Conservation (phyloP, 177 flowering plant species). For the Telopea speciosissima region DNA sequence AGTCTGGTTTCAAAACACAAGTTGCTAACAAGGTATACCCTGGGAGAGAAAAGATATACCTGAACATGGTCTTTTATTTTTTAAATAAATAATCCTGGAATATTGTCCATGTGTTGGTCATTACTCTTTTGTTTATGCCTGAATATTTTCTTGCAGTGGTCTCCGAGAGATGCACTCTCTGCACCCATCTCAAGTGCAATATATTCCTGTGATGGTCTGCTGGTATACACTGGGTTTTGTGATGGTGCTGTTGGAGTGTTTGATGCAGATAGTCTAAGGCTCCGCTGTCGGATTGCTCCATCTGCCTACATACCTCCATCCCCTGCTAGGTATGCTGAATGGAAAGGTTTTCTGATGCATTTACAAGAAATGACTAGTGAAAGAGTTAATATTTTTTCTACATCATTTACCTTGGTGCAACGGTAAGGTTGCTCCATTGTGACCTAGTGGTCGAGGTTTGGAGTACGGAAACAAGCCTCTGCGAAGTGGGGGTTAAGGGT, state of each 20-base stretch:
- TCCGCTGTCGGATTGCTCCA: constrained; percentile 48
- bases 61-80: too few relatives aligned
- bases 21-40: too few relatives aligned
- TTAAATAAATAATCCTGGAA: too few relatives aligned
- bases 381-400: background rate
- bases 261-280: constrained; percentile 44
- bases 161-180: constrained; percentile 38
- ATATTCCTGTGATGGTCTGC: constrained; percentile 52
- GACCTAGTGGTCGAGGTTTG: too few relatives aligned
- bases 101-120: background rate
- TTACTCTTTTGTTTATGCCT: background rate
- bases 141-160: constrained; percentile 37
- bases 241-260: constrained; percentile 63
- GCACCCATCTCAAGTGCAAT: constrained; percentile 56
- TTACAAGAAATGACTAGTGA: background rate
- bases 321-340: constrained; percentile 24
- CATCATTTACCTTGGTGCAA: too few relatives aligned
- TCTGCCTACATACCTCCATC: constrained; percentile 42
- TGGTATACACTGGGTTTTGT: constrained; percentile 45
- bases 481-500: too few relatives aligned
- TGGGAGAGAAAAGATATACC: too few relatives aligned
- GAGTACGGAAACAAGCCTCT: too few relatives aligned
- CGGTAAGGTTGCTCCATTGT: too few relatives aligned
- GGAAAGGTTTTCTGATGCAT: background rate
- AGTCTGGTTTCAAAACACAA: too few relatives aligned